Base-by-base conservation (phyloP, 306 rosid genomes). In the Citrullus mucosospermus region DNA sequence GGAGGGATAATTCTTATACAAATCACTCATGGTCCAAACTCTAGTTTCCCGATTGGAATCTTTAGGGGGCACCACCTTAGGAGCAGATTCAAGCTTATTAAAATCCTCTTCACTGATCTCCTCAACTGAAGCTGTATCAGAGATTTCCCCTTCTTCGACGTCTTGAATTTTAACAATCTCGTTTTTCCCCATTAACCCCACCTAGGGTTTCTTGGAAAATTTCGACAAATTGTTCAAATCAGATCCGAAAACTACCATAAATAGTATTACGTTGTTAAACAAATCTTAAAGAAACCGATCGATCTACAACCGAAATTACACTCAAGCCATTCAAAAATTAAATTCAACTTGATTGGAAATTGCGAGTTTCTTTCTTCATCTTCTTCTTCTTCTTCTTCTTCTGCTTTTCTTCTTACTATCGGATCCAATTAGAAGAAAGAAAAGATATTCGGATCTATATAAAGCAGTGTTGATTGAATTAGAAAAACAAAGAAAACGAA, bases 121-220 rank as follows among this genome's bases (percentile, higher is more conserved):
- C 80, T 90, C 98, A 68, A 95, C 88, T 9, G 99, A 96, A 79
- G 88, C 93, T 67, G 97, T 73, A 80, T 92, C 97, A 9, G 97
- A 91, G 86, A 96, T 92, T 80, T 96, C 99, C 62, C 99, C 99
- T 79, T 92, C 99, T 81, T 96, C 99, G 5, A 90, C 99, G 82
- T 86, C 99, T 77, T 80, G 89, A 17, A 84, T 88, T 86, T 63
- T 80, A 72, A 9, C 44, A 46, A 75, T 76, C 6, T 78, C 89
- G 18, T 85, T 89, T 83, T 80, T 87, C 66, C 84, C 92, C 93
- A 95, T 91, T 78, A 59, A 25, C 60, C 62, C 75, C 59, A 55
- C 39, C 82, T 65, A 71, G 80, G 77, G 74, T 66, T 77, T 60
- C 85, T 71, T 59, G 83, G 78, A 84, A 81, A 78, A 65, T 83